A percentile compares a stretch with the other conserved stretches of the same genome.
These are phyloP conservation scores for Aegilops bicornis DNA, from an alignment of 176 grass and related monocot genomes.

Conservation along the genomic window DNA sequence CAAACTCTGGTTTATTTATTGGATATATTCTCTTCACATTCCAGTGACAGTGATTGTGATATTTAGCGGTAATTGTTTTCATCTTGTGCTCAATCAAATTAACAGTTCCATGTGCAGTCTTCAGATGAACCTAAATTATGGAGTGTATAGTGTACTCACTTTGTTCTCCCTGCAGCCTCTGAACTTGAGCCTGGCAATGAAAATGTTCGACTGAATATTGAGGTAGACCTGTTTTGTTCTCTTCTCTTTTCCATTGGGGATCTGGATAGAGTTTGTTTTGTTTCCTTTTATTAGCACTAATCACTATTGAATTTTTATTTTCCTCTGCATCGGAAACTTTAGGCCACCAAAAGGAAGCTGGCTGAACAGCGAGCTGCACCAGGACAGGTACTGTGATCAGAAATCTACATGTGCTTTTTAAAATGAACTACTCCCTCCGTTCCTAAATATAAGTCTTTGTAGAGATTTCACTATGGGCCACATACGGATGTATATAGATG, in stretches of 20 bases:
- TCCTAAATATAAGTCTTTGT: no score
- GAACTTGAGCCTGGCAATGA: slow-evolving; percentile 71
- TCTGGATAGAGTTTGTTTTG: background rate
- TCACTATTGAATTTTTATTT: background rate
- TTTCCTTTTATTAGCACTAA: background rate
- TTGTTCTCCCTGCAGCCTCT: slow-evolving; percentile 42
- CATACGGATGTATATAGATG: no score
- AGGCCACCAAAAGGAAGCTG: slow-evolving; percentile 62
- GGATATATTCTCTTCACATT: background rate
- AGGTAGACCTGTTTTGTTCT: slow-evolving; percentile 41
- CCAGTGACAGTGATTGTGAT: background rate
- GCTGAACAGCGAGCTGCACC: slow-evolving; percentile 41
- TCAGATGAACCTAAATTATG: slow-evolving; percentile 1
- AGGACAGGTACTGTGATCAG: slow-evolving; percentile 46
- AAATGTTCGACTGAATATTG: slow-evolving; percentile 70
- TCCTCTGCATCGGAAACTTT: slow-evolving; percentile 5
- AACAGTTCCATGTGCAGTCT: background rate
- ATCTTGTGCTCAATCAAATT: background rate
- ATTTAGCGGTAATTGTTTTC: background rate
- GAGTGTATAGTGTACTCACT: background rate
- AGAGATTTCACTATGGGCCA: no score
- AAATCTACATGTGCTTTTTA: background rate
- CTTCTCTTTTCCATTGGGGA: background rate
- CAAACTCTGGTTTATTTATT: background rate
- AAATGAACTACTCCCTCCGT: background rate